Evolutionary conservation across 31 red algal genomes (phyloP).

Genomic region (Bonnemaisonia californica): DNA sequence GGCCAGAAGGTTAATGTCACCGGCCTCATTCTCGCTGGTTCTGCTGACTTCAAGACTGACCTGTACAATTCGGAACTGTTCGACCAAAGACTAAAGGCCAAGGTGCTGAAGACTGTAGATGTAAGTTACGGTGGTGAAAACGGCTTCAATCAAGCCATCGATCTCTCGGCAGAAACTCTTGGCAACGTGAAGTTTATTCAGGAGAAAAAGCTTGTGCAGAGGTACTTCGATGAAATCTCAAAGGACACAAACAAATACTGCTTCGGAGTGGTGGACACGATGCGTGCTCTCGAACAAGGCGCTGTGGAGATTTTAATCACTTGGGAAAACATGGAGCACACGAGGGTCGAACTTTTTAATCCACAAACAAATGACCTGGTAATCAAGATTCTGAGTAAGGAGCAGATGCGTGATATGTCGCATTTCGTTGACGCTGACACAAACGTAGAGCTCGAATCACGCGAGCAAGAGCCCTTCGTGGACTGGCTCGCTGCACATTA

Average conservation of each 20-base stretch:
- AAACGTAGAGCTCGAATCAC: slow-evolving; percentile 84
- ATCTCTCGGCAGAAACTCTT: slow-evolving; percentile 91
- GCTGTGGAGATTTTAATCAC: slow-evolving; percentile 95
- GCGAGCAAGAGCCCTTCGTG: slow-evolving; percentile 86
- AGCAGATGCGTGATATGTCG: slow-evolving; percentile 78
- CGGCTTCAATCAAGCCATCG: slow-evolving; percentile 99
- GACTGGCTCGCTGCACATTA: slow-evolving; percentile 99
- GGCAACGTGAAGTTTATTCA: slow-evolving; percentile 98
- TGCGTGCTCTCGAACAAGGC: slow-evolving; percentile 91
- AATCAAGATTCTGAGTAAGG: slow-evolving; percentile 83
- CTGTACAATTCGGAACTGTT: slow-evolving; percentile 92
- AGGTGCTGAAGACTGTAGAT: slow-evolving; percentile 95
- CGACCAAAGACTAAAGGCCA: slow-evolving; percentile 93
- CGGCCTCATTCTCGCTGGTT: slow-evolving; percentile 94
- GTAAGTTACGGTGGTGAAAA: slow-evolving; percentile 97
- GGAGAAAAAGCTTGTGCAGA: slow-evolving; percentile 95
- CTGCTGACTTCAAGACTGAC: slow-evolving; percentile 99
- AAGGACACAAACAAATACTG: slow-evolving; percentile 96
- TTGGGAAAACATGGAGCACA: slow-evolving; percentile 97
- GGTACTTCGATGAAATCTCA: slow-evolving; percentile 97
- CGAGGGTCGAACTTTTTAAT: slow-evolving; percentile 89
- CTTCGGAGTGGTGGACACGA: slow-evolving; percentile 91
- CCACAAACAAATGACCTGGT: slow-evolving; percentile 81
- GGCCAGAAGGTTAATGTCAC: slow-evolving; percentile 97
- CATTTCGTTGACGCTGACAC: slow-evolving; percentile 81